phyloP scores from a whole-genome alignment of 441 rosid species.

The Hura crepitans region DNA sequence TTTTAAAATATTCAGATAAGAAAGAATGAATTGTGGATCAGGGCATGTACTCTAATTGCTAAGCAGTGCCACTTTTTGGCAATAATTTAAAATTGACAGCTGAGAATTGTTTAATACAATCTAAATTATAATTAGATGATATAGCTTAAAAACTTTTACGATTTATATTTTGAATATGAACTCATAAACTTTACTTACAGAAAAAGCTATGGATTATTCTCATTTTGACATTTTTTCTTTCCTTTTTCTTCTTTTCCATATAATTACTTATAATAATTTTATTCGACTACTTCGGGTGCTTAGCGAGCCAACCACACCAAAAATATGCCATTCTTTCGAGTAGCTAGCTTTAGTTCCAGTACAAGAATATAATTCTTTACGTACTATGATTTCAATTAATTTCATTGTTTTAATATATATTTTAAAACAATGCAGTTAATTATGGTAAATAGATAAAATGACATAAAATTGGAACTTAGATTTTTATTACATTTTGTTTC shows the following conservation, averaged over 20 bases:
- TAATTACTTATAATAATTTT: background rate
- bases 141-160: too few species aligned
- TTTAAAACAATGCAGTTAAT: too few species aligned
- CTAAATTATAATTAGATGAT: too few species aligned
- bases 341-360: constrained; percentile 8
- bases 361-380: background rate
- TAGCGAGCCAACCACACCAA: background rate
- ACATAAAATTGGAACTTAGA: background rate
- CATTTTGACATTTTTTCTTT: background rate
- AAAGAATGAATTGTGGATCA: too few species aligned
- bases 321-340: background rate
- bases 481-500: background rate
- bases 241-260: background rate
- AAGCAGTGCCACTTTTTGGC: too few species aligned
- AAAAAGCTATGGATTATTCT: constrained; percentile 15
- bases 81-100: too few species aligned
- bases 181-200: constrained; percentile 11
- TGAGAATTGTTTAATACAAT: too few species aligned
- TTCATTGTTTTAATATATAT: too few species aligned
- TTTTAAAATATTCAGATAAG: too few species aligned
- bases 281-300: background rate
- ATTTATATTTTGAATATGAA: too few species aligned
- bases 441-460: too few species aligned
- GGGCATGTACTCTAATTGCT: too few species aligned
- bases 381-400: background rate